These are phyloP conservation scores for Penicillium crystallinum DNA, from an alignment of 495 filamentous ascomycete species.

Conservation along the genomic window DNA sequence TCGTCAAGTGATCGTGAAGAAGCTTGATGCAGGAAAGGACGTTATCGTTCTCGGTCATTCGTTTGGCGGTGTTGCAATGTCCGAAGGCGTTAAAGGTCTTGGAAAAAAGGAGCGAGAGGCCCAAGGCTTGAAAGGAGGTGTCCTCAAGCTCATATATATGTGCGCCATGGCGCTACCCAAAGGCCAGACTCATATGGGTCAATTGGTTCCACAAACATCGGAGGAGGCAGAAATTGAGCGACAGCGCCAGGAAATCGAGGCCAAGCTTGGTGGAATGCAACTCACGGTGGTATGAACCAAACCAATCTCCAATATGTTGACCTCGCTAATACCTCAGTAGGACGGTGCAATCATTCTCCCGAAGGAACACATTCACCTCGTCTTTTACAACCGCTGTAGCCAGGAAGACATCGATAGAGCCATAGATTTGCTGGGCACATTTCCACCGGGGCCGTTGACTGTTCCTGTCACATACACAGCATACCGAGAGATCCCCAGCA, in stretches of 20 bases:
- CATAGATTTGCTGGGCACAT: constrained; percentile 19
- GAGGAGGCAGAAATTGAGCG: constrained; percentile 26
- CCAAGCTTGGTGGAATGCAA: constrained; percentile 14
- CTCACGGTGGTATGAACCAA: constrained; percentile 10
- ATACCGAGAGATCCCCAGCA: constrained; percentile 24
- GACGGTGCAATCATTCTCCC: constrained; percentile 25
- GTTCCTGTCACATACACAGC: constrained; percentile 29
- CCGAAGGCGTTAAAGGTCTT: constrained; percentile 33
- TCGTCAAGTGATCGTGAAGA: constrained; percentile 20
- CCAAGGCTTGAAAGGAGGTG: constrained; percentile 33
- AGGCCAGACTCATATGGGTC: constrained; percentile 19
- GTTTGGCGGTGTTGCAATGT: constrained; percentile 34
- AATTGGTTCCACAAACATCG: constrained; percentile 16
- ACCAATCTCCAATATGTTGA: not conserved
- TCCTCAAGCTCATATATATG: constrained; percentile 39
- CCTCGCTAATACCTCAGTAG: constrained; percentile 3
- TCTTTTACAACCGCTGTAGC: constrained; percentile 24
- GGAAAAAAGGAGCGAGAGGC: constrained; percentile 32
- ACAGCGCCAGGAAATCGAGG: constrained; percentile 12
- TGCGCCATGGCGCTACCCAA: constrained; percentile 25
- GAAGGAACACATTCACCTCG: constrained; percentile 7
- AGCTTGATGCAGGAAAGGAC: constrained; percentile 25
- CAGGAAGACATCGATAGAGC: constrained; percentile 19
- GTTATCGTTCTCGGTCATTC: constrained; percentile 37
- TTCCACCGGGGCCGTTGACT: constrained; percentile 17